Percentiles rank a stretch among this genome's conserved stretches.
Conservation (phyloP, 495 filamentous ascomycete genomes). For the Penicillium bovifimosum region DNA sequence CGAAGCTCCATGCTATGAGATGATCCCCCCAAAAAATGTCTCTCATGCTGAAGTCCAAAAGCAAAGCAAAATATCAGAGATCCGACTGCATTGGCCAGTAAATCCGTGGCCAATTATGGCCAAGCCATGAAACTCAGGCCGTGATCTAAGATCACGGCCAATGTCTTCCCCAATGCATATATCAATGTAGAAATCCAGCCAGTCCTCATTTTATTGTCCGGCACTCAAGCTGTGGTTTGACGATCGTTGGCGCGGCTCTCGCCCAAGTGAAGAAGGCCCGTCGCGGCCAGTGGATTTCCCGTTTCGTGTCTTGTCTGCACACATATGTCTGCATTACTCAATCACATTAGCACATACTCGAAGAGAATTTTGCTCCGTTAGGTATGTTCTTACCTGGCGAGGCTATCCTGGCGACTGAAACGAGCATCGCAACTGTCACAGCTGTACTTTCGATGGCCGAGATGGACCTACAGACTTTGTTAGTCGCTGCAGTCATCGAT, state of each 20-base stretch:
- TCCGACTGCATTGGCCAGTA: background rate
- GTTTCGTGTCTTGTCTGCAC: background rate
- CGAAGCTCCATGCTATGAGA: background rate
- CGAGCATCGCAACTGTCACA: background rate
- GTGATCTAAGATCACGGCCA: background rate
- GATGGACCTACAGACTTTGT: slow-evolving; percentile 51
- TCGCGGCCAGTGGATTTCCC: background rate
- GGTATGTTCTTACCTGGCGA: background rate
- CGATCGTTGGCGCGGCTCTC: background rate
- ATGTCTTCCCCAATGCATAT: background rate
- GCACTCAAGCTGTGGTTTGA: background rate
- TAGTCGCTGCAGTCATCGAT: background rate
- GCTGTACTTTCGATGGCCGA: slow-evolving; percentile 36
- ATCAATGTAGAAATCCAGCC: background rate
- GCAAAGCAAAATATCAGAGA: background rate
- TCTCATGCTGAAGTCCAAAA: background rate
- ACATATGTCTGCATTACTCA: background rate
- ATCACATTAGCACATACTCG: background rate
- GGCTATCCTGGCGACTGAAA: background rate
- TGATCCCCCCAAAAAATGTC: background rate
- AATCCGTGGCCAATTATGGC: background rate
- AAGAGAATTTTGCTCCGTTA: background rate
- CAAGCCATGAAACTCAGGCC: background rate
- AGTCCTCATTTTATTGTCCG: background rate
- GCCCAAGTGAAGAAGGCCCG: background rate